Evolutionary conservation across 1,284 basidiomycete species (phyloP).

Genomic region (Trametes polyzona): DNA sequence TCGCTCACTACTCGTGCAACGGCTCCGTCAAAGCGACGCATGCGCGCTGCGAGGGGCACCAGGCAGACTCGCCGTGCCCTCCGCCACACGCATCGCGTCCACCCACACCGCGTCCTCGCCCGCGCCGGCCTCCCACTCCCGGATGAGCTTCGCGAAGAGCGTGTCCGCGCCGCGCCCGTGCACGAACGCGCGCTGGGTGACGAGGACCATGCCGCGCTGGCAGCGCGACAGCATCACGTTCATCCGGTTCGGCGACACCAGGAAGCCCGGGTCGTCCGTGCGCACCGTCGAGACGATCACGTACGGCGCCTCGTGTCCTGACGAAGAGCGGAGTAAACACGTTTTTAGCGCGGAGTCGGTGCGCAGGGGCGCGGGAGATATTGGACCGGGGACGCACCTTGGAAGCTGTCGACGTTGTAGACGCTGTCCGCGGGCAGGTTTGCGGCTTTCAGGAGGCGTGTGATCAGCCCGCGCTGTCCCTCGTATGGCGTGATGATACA

Average conservation of each 20-base stretch:
- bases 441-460: slow-evolving; percentile 48
- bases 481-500: slow-evolving; percentile 76
- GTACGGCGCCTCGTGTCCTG: slow-evolving; percentile 46
- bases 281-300: slow-evolving; percentile 69
- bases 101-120: slow-evolving; percentile 11
- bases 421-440: slow-evolving; percentile 55
- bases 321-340: neutral
- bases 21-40: neutral
- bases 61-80: slow-evolving; percentile 8
- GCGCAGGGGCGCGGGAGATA: slow-evolving; percentile 4
- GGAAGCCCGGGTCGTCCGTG: slow-evolving; percentile 59
- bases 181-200: slow-evolving; percentile 28
- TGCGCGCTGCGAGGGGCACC: neutral
- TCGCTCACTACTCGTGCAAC: no score
- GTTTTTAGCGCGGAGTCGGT: neutral
- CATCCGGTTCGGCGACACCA: slow-evolving; percentile 55
- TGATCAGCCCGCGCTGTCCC: slow-evolving; percentile 58
- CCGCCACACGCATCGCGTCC: slow-evolving; percentile 19
- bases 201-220: slow-evolving; percentile 29
- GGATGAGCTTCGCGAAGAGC: slow-evolving; percentile 21
- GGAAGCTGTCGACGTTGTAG: slow-evolving; percentile 72
- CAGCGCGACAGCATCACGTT: slow-evolving; percentile 61
- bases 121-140: slow-evolving; percentile 17
- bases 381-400: slow-evolving; percentile 54
- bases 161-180: slow-evolving; percentile 13